Conservation (phyloP, 2,329 filamentous ascomycete species). For the Stagonosporopsis chrysanthemi region DNA sequence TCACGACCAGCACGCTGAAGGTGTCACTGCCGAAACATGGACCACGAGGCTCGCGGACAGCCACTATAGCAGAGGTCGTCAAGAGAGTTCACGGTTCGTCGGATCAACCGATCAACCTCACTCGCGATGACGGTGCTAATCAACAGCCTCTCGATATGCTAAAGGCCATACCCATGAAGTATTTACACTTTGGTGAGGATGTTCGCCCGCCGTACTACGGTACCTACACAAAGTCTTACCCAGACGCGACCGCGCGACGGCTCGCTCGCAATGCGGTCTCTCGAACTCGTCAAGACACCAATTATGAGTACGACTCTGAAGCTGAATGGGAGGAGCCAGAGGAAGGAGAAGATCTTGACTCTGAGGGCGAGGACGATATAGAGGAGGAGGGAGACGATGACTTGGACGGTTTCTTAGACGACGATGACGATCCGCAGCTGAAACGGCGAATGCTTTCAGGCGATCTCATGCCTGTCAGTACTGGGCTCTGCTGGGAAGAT, state of each 20-base stretch:
- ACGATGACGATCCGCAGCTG: conserved; percentile 70
- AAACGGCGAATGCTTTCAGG: conserved; percentile 67
- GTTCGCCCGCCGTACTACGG: conserved; percentile 74
- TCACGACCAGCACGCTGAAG: conserved; percentile 29
- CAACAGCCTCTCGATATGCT: conserved; percentile 54
- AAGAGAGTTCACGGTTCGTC: conserved; percentile 55
- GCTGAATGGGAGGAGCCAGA: conserved; percentile 82
- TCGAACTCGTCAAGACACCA: conserved; percentile 66
- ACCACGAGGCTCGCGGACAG: conserved; percentile 27
- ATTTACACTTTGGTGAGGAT: conserved; percentile 67
- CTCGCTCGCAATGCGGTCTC: conserved; percentile 62
- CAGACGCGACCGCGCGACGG: conserved; percentile 53
- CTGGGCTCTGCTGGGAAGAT: conserved; percentile 85
- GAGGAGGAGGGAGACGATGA: conserved; percentile 81
- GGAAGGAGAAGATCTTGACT: conserved; percentile 71
- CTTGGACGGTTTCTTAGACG: conserved; percentile 89
- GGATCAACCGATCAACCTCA: conserved; percentile 54
- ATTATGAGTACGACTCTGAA: conserved; percentile 88
- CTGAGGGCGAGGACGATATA: conserved; percentile 71
- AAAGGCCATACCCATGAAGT: conserved; percentile 68
- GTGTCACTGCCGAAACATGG: conserved; percentile 23
- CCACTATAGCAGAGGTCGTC: conserved; percentile 49
- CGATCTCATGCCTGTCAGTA: conserved; percentile 77
- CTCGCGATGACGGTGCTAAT: conserved; percentile 38
- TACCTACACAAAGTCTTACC: conserved; percentile 70